Evolutionary conservation across 306 rosid species (phyloP), one percentile per base, ranked within the genome.

Genomic region (Ormosia semicastrata): DNA sequence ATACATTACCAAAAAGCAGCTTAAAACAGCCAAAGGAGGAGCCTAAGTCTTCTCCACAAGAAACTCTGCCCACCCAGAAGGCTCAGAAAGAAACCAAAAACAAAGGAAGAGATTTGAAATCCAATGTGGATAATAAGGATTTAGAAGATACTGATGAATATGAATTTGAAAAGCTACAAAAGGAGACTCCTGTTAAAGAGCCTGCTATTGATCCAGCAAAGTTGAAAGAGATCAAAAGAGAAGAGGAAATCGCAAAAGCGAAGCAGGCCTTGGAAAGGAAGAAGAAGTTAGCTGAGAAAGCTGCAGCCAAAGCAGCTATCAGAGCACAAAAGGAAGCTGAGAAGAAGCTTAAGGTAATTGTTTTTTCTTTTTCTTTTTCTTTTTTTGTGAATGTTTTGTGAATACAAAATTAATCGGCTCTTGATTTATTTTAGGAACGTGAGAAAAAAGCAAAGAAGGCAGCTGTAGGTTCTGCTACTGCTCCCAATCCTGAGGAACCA

Each of bases 231-330:
- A 82, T 87, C 71, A 94, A 89, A 85, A 88, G 97, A 84, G 89
- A 86, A 44, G 97, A 94, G 91, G 98, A 92, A 87, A 89, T 94
- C 2, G 84, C 84, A 0, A 92, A 94, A 82, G 90, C 94, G 14
- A 94, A 92, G 85, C 88, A 56, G 81, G 97, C 98, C 34, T 72
- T 92, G 90, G 98, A 92, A 58, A 90, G 97, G 88, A 94, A 94
- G 93, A 94, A 85, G 85, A 94, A 94, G 77, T 58, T 77, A 56
- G 90, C 91, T 0, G 98, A 91, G 91, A 94, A 94, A 81, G 92
- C 89, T 39, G 94, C 93, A 15, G 94, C 91, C 44, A 94, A 89
- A 87, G 94, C 93, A 12, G 91, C 93, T 15, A 29, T 78, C n/a
- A 88, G 87, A 73, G 93, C 90, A 69, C 89, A 92, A 37, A 92